Evolutionary conservation across 306 rosid genomes (phyloP).

Genomic region (Cercis canadensis): DNA sequence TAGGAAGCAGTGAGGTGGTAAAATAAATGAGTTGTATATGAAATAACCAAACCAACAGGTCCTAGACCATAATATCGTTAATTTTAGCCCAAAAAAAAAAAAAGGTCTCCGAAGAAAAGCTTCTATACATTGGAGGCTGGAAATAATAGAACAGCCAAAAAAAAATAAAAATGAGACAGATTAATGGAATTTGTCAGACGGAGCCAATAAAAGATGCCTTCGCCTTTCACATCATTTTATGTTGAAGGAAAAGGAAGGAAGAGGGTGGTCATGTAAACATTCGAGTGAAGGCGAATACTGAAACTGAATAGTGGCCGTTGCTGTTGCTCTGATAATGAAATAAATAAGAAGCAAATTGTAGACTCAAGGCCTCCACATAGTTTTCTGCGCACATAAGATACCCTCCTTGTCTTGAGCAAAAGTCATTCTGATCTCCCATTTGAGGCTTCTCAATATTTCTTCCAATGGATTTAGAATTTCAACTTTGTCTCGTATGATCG

Average conservation of each 20-base stretch:
- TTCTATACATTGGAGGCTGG: slow-evolving; percentile 20
- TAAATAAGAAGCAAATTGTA: not conserved
- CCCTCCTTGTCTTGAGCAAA: slow-evolving; percentile 78
- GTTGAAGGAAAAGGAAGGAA: slow-evolving; percentile 13
- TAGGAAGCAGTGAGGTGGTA: too few species aligned
- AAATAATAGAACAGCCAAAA: slow-evolving; percentile 16
- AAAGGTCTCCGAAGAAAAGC: too few species aligned
- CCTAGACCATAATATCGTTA: too few species aligned
- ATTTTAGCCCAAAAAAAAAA: too few species aligned
- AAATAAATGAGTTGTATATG: too few species aligned
- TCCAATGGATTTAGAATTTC: slow-evolving; percentile 78
- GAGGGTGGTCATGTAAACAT: not conserved
- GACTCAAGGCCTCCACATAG: slow-evolving; percentile 76
- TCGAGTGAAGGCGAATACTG: not conserved
- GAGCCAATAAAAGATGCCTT: not conserved
- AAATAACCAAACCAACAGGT: too few species aligned
- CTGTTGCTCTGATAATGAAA: not conserved
- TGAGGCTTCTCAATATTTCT: slow-evolving; percentile 72
- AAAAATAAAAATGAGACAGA: not conserved
- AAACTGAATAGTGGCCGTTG: not conserved
- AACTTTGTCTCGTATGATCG: slow-evolving; percentile 84
- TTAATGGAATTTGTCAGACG: slow-evolving; percentile 13
- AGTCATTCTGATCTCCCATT: slow-evolving; percentile 85
- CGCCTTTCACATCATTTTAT: slow-evolving; percentile 13
- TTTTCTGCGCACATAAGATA: slow-evolving; percentile 83